phyloP scores from a whole-genome alignment of 2,329 filamentous ascomycete species.

The Xylaria sp. region DNA sequence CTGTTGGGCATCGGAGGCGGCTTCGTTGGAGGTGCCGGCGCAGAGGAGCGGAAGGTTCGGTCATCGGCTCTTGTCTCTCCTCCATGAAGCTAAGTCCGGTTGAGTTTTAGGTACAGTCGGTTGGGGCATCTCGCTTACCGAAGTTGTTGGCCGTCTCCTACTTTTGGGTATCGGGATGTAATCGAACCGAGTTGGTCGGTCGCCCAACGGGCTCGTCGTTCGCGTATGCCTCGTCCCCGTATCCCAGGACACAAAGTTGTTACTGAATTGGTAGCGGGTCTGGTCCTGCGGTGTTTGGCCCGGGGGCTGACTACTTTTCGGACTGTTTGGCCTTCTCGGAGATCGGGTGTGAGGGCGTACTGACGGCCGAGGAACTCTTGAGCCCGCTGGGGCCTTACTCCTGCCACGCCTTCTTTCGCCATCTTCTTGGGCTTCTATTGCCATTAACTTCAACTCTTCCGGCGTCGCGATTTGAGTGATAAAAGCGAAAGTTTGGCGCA shows the following conservation, averaged over 20 bases:
- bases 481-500: constrained; percentile 4
- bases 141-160: background rate
- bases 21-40: background rate
- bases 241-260: background rate
- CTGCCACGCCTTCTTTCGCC: background rate
- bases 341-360: background rate
- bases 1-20: too few relatives aligned
- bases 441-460: constrained; percentile 4
- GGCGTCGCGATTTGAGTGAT: constrained; percentile 9
- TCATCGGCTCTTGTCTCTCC: background rate
- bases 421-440: background rate
- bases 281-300: background rate
- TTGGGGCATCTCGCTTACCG: background rate
- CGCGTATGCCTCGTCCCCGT: too few relatives aligned
- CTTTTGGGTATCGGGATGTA: background rate
- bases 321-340: background rate
- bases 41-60: background rate
- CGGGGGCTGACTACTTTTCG: background rate
- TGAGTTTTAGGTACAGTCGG: background rate
- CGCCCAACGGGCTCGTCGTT: background rate
- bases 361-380: background rate
- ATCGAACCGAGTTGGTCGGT: background rate
- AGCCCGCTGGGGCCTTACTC: background rate
- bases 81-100: background rate
- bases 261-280: background rate